Conservation (phyloP, 1,139 yeast genomes). For the Yamadazyma jaroonii region DNA sequence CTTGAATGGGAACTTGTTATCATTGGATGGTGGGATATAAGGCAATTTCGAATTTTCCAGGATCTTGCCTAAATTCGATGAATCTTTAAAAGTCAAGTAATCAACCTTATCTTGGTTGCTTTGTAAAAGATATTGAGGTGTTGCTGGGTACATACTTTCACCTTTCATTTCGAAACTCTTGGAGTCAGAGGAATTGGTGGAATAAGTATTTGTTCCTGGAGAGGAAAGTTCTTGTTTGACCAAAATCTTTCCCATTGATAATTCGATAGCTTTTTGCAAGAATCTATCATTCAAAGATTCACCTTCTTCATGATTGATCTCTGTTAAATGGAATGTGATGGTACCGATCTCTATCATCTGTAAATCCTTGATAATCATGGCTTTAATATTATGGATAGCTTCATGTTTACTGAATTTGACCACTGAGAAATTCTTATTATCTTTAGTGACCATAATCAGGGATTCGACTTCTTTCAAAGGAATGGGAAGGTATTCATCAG, state of each 20-base stretch:
- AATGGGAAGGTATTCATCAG: constrained; percentile 31
- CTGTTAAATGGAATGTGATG: constrained; percentile 65
- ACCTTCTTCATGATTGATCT: constrained; percentile 65
- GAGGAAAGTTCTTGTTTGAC: constrained; percentile 41
- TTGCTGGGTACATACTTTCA: constrained; percentile 48
- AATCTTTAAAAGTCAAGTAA: constrained; percentile 63
- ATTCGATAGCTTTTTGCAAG: constrained; percentile 26
- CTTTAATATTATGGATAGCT: constrained; percentile 17
- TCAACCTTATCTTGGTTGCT: constrained; percentile 41
- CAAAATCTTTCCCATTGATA: constrained; percentile 39
- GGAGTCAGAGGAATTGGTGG: constrained; percentile 47
- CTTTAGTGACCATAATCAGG: constrained; percentile 49
- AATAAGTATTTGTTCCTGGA: constrained; percentile 30
- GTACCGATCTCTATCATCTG: constrained; percentile 38
- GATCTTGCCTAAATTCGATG: constrained; percentile 15
- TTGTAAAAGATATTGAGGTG: constrained; percentile 59
- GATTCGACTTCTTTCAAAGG: constrained; percentile 9
- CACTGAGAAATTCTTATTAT: constrained; percentile 39
- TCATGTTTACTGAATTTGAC: constrained; percentile 9
- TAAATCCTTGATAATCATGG: constrained; percentile 43
- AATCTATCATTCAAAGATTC: constrained; percentile 52
- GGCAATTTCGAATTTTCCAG: constrained; percentile 13
- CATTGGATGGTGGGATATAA: constrained; percentile 10
- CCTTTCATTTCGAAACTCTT: constrained; percentile 46
- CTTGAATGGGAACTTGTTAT: constrained; percentile 17